Base-by-base conservation (phyloP, 2,329 filamentous ascomycete species). In the Fusarium annulatum region DNA sequence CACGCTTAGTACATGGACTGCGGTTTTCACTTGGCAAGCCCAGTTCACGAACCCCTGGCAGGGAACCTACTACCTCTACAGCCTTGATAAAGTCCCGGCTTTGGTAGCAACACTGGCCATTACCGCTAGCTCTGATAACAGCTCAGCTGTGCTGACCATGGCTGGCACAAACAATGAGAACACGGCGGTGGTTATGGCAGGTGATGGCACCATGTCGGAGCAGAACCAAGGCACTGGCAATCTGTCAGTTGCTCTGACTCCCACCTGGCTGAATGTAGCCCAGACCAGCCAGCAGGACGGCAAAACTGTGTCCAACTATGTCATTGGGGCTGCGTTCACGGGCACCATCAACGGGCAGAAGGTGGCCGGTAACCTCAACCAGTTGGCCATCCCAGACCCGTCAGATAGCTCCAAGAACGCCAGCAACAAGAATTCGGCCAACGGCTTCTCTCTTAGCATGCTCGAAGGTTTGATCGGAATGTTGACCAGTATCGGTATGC, bases 41-140 rank as follows among this genome's bases (percentile, higher is more conserved):
- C 61, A 64, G 61, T 64, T 64, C 38, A 64, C 61, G 2, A 61
- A 16, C 61, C 55, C 61, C 0, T 64, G 61, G 61, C 61, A 64
- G 21, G 61, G 61, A 8, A 61, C 45, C 5, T 64, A 64, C 56
- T 64, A 61, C 30, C 61, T 64, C 23, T 61, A 64, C 10, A 39
- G 36, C 2, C 5, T 36, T 4, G 19, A n/a, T 1, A 46, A 14
- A 7, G 56, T 28, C 23, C 61, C 61, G 8, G 21, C 56, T 38
- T 1, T 61, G 6, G 45, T 61, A 3, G 61, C 61, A 7, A 51
- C 56, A 0, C 12, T 64, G 21, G 23, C 10, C 0, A 61, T 64
- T 2, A 45, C 38, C 4, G 30, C 61, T 3, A 64, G 30, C 3
- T 33, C 45, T 7, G 21, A 4, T 0, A 12, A 3, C 10, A 51